A percentile compares a stretch with the other conserved stretches of the same genome.
Conservation (phyloP, 2,329 filamentous ascomycete genomes). For the Fusarium domesticum region DNA sequence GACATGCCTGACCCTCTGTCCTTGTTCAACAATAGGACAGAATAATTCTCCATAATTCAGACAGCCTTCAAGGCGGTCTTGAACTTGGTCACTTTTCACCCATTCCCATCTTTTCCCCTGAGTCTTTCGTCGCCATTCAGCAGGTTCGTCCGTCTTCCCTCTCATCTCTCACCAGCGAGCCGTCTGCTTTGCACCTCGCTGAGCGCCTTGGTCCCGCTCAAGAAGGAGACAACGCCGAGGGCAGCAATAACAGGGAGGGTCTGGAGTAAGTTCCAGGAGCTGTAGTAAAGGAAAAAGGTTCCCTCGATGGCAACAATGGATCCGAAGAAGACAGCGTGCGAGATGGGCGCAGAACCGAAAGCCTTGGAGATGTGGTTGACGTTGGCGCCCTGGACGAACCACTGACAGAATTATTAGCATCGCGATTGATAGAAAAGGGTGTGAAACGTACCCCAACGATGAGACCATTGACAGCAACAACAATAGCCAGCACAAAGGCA, state of each 20-base stretch:
- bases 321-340: slow-evolving; percentile 81
- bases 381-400: slow-evolving; percentile 81
- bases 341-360: slow-evolving; percentile 69
- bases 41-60: not conserved
- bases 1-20: not conserved
- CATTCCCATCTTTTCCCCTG: not conserved
- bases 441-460: slow-evolving; percentile 60
- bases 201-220: slow-evolving; percentile 86
- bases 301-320: slow-evolving; percentile 85
- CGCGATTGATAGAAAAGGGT: not conserved
- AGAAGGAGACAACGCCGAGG: slow-evolving; percentile 68
- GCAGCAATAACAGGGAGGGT: slow-evolving; percentile 69
- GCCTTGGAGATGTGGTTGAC: slow-evolving; percentile 73
- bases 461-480: slow-evolving; percentile 71
- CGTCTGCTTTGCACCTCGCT: slow-evolving; percentile 89
- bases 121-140: not conserved
- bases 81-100: not conserved
- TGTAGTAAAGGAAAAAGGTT: slow-evolving; percentile 94
- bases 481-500: slow-evolving; percentile 70
- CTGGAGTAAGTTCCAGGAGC: slow-evolving; percentile 87
- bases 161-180: slow-evolving; percentile 66
- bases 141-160: not conserved
- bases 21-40: not conserved
- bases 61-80: not conserved
- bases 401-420: slow-evolving; percentile 50